Evolutionary conservation across 1,284 basidiomycete genomes (phyloP), one percentile per base, ranked within the genome.

Genomic region (Ustilago shanxiensis): DNA sequence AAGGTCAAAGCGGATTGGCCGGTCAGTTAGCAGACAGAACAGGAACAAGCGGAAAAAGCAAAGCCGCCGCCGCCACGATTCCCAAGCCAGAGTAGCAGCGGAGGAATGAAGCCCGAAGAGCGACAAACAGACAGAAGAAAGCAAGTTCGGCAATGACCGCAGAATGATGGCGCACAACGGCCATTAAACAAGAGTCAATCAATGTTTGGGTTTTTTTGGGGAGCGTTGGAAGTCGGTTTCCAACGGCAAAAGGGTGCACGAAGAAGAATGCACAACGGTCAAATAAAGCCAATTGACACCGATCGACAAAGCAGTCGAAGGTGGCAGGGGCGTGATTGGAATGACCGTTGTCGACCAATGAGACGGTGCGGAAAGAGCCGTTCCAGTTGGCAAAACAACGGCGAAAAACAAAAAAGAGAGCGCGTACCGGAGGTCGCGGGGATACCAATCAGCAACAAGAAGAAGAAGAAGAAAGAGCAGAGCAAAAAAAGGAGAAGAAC

Each of bases 351-450:
- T 33, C 50, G 33, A 49, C 58, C 52, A 60, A 60, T 60, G 53
- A 56, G 54, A 31, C 47, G 35, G 33, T 41, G 59, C 68, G 68
- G 62, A 71, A 62, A 66, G 68, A 71, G 62, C 68, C 62, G 67
- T 49, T n/a, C 31, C n/a, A n/a, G 53, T 24, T 13, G n/a, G 9
- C 10, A 14, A 8, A 39, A 16, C 22, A 20, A 22, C 26, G 37
- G 31, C 18, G 31, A 20, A 14, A 47, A 47, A 37, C 11, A 58
- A 26, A 58, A 49, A 58, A 22, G 29, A 20, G 35, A 55, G 56
- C 64, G 57, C 60, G 64, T 49, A n/a, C 51, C 68, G 63, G 70
- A 72, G 64, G 56, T 63, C 57, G 64, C 70, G 64, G 70, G 54
- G 29, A 67, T 72, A 67, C 57, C 49, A 28, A 26, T 14, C 4